phyloP scores from a whole-genome alignment of 192 early-diverging fungal species.

The Dimargaris cristalligena region DNA sequence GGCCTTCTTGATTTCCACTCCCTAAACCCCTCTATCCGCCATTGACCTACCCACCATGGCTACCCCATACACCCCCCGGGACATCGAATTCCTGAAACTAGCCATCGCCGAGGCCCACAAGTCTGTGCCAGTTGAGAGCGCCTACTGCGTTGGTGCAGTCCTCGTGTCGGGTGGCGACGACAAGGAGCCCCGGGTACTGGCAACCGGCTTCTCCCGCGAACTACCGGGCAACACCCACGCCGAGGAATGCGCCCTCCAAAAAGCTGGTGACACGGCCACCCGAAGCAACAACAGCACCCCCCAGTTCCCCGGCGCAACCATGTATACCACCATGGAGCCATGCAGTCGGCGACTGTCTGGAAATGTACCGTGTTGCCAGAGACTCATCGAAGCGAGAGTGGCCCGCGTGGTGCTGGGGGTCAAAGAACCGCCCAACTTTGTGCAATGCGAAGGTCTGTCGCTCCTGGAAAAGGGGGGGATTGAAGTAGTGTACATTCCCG shows the following conservation, averaged over 20 bases:
- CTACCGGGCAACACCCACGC: slow-evolving; percentile 94
- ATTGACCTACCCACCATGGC: no score
- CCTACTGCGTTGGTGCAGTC: slow-evolving; percentile 90
- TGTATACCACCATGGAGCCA: slow-evolving; percentile 98
- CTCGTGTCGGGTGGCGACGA: slow-evolving; percentile 29
- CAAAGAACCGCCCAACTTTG: slow-evolving; percentile 73
- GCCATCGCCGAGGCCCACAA: slow-evolving; percentile 71
- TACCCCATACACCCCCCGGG: not conserved
- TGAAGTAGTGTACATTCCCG: slow-evolving; percentile 48
- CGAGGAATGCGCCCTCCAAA: slow-evolving; percentile 73
- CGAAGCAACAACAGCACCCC: not conserved
- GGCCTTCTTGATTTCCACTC: no score
- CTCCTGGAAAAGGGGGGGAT: slow-evolving; percentile 53
- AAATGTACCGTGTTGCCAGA: slow-evolving; percentile 54
- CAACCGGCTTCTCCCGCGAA: slow-evolving; percentile 83
- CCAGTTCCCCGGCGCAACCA: slow-evolving; percentile 30
- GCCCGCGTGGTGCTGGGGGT: slow-evolving; percentile 69
- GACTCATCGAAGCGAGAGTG: slow-evolving; percentile 53
- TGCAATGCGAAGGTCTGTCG: slow-evolving; percentile 58
- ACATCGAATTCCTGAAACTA: slow-evolving; percentile 57
- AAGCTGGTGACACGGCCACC: slow-evolving; percentile 22
- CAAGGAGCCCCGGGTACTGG: slow-evolving; percentile 33
- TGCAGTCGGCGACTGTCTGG: slow-evolving; percentile 60
- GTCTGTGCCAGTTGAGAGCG: slow-evolving; percentile 56
- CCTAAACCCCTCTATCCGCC: no score